These are phyloP conservation scores for Kwoniella newhampshirensis DNA, from an alignment of 768 basidiomycete genomes.

Conservation along the genomic window DNA sequence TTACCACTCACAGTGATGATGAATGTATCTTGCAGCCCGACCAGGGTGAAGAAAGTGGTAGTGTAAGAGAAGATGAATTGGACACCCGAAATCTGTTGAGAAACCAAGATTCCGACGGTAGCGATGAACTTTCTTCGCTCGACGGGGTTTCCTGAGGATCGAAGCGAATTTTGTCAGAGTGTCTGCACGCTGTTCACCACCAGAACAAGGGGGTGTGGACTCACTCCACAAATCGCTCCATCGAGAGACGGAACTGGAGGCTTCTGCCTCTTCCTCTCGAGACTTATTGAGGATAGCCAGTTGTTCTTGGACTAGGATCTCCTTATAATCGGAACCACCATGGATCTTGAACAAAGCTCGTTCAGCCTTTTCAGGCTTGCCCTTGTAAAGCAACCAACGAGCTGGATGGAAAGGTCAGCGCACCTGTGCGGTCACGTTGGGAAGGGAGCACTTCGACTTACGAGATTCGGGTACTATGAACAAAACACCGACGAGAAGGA, in stretches of 20 bases:
- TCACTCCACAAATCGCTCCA: slow-evolving; percentile 47
- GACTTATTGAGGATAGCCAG: slow-evolving; percentile 43
- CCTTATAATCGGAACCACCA: slow-evolving; percentile 33
- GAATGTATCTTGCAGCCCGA: slow-evolving; percentile 44
- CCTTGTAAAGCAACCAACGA: slow-evolving; percentile 49
- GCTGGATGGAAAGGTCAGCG: slow-evolving; percentile 17
- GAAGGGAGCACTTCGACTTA: slow-evolving; percentile 7
- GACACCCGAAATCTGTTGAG: slow-evolving; percentile 52
- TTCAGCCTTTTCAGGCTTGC: slow-evolving; percentile 46
- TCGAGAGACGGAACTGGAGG: slow-evolving; percentile 32
- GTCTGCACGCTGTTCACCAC: too few relatives aligned
- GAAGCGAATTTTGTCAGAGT: background rate
- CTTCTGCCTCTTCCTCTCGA: slow-evolving; percentile 39
- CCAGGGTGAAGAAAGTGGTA: slow-evolving; percentile 42
- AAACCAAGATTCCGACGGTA: slow-evolving; percentile 51
- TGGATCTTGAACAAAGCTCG: slow-evolving; percentile 43
- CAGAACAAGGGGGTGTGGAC: too few relatives aligned
- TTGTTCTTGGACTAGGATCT: slow-evolving; percentile 42
- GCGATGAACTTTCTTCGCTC: slow-evolving; percentile 49
- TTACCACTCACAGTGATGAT: slow-evolving; percentile 35
- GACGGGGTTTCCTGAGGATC: slow-evolving; percentile 25
- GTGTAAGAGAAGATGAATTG: slow-evolving; percentile 49
- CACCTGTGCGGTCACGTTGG: background rate
- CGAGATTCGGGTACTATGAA: slow-evolving; percentile 49
- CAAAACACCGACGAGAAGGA: slow-evolving; percentile 37